These are phyloP conservation scores for Phytophthora podocarpi DNA, from an alignment of 352 stramenopile genomes.

Conservation along the genomic window DNA sequence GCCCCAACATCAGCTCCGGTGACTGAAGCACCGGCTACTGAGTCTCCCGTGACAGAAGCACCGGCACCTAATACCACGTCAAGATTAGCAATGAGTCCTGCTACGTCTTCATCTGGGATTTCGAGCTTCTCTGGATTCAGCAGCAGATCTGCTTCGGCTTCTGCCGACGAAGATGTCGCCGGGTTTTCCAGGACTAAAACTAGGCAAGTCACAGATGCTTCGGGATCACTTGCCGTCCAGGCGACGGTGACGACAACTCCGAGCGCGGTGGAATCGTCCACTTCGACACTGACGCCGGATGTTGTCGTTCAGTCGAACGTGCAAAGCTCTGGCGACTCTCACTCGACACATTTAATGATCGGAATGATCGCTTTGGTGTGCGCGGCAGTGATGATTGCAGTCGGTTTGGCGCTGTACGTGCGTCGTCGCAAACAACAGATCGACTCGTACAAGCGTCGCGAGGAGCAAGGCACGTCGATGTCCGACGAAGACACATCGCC, in stretches of 20 bases:
- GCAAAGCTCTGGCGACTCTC: constrained; percentile 9
- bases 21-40: neutral
- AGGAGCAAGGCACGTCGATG: constrained; percentile 16
- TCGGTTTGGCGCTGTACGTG: constrained; percentile 24
- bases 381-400: constrained; percentile 5
- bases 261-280: neutral
- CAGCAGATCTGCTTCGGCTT: neutral
- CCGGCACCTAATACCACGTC: too few species aligned
- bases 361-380: constrained; percentile 19
- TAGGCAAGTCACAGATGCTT: neutral
- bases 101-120: neutral
- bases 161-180: neutral
- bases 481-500: constrained; percentile 12
- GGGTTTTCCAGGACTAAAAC: neutral
- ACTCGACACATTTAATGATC: constrained; percentile 16
- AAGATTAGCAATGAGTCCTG: too few species aligned
- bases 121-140: neutral
- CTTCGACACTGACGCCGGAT: neutral
- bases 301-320: constrained; percentile 10
- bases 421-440: constrained; percentile 21
- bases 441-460: constrained; percentile 17
- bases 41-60: too few species aligned
- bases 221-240: neutral
- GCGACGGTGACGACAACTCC: constrained; percentile 4
- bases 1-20: neutral